Evolutionary conservation across 768 basidiomycete species (phyloP).

Genomic region (Baorangia bicolor): DNA sequence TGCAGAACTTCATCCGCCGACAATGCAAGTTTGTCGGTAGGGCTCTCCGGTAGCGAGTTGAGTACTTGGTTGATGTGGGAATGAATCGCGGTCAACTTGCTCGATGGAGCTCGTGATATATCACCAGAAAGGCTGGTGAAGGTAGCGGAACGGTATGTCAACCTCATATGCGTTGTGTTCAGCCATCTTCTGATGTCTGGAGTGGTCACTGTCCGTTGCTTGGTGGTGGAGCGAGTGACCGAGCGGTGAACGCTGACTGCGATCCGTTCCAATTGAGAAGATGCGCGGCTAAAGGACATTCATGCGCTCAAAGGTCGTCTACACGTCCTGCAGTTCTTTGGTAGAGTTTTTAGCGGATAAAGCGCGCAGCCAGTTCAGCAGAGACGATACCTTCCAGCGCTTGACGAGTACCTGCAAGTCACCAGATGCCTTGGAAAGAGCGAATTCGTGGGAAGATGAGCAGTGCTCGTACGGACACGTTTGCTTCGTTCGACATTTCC

Average conservation of each 20-base stretch:
- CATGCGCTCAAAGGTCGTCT: conserved; percentile 42
- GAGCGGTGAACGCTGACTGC: conserved; percentile 27
- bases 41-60: conserved; percentile 15
- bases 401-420: neutral
- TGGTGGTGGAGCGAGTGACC: conserved; percentile 10
- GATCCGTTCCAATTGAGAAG: conserved; percentile 30
- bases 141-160: neutral
- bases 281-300: conserved; percentile 55
- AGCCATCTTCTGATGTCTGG: conserved; percentile 25
- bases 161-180: conserved; percentile 10
- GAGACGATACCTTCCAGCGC: conserved; percentile 17
- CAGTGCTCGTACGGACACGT: conserved; percentile 32
- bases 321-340: conserved; percentile 14
- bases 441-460: conserved; percentile 27
- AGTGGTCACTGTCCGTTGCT: conserved; percentile 6
- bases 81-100: conserved; percentile 23
- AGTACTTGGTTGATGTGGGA: conserved; percentile 24
- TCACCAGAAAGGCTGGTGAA: conserved; percentile 6
- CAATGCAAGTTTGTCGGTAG: conserved; percentile 11
- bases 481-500: conserved; percentile 15
- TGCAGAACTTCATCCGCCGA: conserved; percentile 33
- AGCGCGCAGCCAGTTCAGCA: neutral
- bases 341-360: conserved; percentile 4
- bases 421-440: neutral
- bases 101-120: conserved; percentile 11